Evolutionary conservation across 768 basidiomycete species (phyloP).

Genomic region (Amanita brunnescens): DNA sequence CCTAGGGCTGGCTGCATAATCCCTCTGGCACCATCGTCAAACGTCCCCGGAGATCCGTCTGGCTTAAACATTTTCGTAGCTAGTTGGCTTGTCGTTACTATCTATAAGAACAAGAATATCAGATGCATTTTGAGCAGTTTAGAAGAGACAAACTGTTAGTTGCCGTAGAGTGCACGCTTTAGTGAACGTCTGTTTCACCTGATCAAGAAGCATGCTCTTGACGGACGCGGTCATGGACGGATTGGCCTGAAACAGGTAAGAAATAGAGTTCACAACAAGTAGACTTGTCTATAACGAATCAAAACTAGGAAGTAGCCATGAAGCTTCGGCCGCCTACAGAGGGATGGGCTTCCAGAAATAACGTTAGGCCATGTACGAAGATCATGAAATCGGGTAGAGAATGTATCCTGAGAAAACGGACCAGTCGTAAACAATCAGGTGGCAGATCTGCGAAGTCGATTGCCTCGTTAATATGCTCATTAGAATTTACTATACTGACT

Average conservation of each 20-base stretch:
- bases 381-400: slow-evolving; percentile 46
- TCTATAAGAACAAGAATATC: slow-evolving; percentile 12
- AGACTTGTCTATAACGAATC: slow-evolving; percentile 40
- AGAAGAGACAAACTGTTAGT: not conserved
- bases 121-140: not conserved
- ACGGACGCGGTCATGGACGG: slow-evolving; percentile 28
- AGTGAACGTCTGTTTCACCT: slow-evolving; percentile 26
- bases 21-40: slow-evolving; percentile 53
- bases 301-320: not conserved
- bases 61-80: slow-evolving; percentile 57
- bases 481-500: slow-evolving; percentile 18
- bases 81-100: slow-evolving; percentile 58
- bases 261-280: slow-evolving; percentile 59
- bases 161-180: slow-evolving; percentile 6
- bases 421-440: slow-evolving; percentile 14
- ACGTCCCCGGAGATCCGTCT: slow-evolving; percentile 58
- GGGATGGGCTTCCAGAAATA: slow-evolving; percentile 34
- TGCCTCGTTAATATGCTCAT: slow-evolving; percentile 8
- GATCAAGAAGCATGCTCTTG: slow-evolving; percentile 37
- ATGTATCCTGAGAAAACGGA: slow-evolving; percentile 36
- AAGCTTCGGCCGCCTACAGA: slow-evolving; percentile 29
- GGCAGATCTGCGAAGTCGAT: slow-evolving; percentile 10
- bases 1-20: slow-evolving; percentile 63
- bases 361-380: slow-evolving; percentile 46
- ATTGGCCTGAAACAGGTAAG: slow-evolving; percentile 53